A percentile compares a stretch with the other conserved stretches of the same genome.
phyloP scores from a whole-genome alignment of 345 rosid genomes.

The Populus davidiana region DNA sequence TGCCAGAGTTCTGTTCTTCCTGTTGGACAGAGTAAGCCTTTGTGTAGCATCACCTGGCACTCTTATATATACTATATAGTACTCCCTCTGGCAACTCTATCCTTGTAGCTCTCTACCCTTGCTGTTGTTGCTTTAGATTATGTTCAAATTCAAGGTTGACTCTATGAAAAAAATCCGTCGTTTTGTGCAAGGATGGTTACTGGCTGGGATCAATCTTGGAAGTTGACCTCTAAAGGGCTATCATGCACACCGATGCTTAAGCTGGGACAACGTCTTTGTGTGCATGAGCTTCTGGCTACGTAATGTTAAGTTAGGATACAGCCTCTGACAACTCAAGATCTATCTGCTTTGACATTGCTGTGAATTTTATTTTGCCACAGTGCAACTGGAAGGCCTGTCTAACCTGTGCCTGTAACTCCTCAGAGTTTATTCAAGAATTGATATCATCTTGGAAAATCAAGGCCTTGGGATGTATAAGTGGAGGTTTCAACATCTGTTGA shows the following conservation, averaged over 20 bases:
- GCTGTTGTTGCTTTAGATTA: background rate
- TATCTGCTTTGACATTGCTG: constrained; percentile 11
- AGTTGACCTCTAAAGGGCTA: constrained; percentile 10
- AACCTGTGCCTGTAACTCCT: background rate
- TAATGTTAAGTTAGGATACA: constrained; percentile 18
- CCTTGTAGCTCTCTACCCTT: background rate
- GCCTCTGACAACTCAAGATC: constrained; percentile 14
- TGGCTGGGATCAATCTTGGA: constrained; percentile 11
- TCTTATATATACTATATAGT: background rate
- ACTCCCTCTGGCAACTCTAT: constrained; percentile 1
- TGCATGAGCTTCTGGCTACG: constrained; percentile 24
- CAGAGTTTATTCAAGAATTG: background rate
- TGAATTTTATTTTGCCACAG: constrained; percentile 4
- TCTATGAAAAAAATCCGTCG: background rate
- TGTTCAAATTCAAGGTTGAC: constrained; percentile 3
- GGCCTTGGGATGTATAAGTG: background rate
- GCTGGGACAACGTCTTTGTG: constrained; percentile 16
- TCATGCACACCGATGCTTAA: constrained; percentile 5
- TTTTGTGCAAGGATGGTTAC: background rate
- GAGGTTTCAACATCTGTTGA: constrained; percentile 1
- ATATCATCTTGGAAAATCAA: background rate
- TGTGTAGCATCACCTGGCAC: constrained; percentile 4
- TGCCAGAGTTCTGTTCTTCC: constrained; percentile 26
- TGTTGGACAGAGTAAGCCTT: constrained; percentile 24
- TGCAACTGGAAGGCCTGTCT: constrained; percentile 6